A percentile compares a stretch with the other conserved stretches of the same genome.
phyloP scores from a whole-genome alignment of 495 filamentous ascomycete species.

The Penicillium nucicola region DNA sequence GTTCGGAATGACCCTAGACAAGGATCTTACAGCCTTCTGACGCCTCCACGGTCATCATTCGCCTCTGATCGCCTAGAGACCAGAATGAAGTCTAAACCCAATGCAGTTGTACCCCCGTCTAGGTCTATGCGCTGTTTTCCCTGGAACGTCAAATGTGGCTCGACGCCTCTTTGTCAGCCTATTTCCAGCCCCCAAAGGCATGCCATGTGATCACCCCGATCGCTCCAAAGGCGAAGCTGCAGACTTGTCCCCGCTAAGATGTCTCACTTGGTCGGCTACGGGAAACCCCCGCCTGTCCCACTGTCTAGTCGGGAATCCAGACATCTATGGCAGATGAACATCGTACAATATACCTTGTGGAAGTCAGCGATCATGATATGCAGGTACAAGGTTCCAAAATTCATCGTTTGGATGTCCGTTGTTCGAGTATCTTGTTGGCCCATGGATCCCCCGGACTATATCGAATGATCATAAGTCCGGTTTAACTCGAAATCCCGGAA shows the following conservation, averaged over 20 bases:
- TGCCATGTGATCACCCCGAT: constrained; percentile 10
- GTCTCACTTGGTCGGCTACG: constrained; percentile 15
- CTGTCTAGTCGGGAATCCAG: too few species aligned
- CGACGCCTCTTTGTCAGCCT: not conserved
- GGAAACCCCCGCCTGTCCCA: not conserved
- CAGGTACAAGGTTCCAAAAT: constrained; percentile 1
- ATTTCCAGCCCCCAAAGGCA: not conserved
- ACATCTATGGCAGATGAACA: too few species aligned
- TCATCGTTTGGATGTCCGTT: not conserved
- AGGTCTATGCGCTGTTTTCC: not conserved
- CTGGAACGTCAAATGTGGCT: not conserved
- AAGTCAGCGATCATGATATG: not conserved
- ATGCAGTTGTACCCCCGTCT: not conserved
- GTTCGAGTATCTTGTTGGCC: not conserved
- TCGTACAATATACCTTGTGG: not conserved
- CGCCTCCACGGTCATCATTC: not conserved
- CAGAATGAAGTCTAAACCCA: not conserved
- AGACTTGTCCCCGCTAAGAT: constrained; percentile 7
- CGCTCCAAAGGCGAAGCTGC: not conserved
- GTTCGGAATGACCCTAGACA: not conserved
- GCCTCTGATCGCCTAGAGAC: not conserved
- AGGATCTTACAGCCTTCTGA: not conserved
- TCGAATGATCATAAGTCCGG: not conserved
- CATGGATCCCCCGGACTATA: not conserved
- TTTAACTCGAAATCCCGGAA: not conserved